Base-by-base conservation (phyloP, 2,329 filamentous ascomycete species). In the Colletotrichum orbiculare region DNA sequence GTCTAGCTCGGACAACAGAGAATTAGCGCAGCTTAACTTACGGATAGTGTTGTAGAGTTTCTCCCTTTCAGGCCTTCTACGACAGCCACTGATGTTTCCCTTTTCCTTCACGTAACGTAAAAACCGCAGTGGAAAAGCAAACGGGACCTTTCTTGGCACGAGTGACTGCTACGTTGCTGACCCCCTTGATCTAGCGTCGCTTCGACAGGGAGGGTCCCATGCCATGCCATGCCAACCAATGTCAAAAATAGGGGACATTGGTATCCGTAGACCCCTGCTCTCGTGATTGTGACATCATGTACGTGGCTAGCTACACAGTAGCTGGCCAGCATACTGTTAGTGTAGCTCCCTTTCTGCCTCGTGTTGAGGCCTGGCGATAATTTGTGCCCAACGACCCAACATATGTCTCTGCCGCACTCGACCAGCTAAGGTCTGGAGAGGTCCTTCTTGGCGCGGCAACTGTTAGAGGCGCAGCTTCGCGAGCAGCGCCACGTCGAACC, bases 201-300 rank as follows among this genome's bases (percentile, higher is more conserved):
- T 10, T 38, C 59, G 25, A 11, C 46, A 12, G 37, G 45, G 25
- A 50, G 45, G 37, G 13, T 49, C 46, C 42, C 15, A 8, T 46
- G 46, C 46, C 25, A 25, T 25, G 25, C 25, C 25, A 25, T 25
- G 25, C 25, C 4, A 25, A 25, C 25, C 25, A 25, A 46, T 46
- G 33, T 41, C 55, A 49, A 45, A 43, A 54, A 59, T 54, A 60
- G 55, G 60, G 60, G 60, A 60, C 42, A 43, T 60, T 42, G 60
- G 37, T 42, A 48, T 17, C 17, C 17, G 17, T 17, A 25, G 25
- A 25, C 25, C 25, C 25, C 4, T 25, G 25, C 25, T 25, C 25
- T 25, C 25, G 25, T 54, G 55, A 42, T 25, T 49, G 60, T 59
- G 54, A 64, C 60, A 60, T 60, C 60, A 64, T 25, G 25, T 25